Base-by-base conservation (phyloP, 208 protist species). In the Acanthamoeba triangularis region DNA sequence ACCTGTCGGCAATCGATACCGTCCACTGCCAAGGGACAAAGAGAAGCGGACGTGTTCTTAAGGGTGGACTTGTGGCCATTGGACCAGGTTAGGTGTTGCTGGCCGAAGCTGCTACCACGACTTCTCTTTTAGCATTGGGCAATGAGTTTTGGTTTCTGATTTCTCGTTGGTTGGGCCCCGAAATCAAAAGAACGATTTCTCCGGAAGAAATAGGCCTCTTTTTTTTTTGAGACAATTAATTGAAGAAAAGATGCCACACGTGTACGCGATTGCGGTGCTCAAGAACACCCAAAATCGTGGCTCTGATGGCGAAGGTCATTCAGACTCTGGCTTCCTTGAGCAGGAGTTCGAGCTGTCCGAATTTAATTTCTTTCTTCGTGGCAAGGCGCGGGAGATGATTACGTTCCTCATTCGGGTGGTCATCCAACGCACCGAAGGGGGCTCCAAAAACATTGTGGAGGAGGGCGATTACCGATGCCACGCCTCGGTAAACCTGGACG, bases 381-480 rank as follows among this genome's bases (percentile, higher is more conserved):
- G 63, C 20, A 72, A 91, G 47, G 65, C 25, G 35, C 23, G 52
- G 52, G 90, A 94, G 61, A 33, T 94, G 63, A 47, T 94, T 47
- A 94, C 59, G 13, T 94, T 94, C 67, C 52, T 94, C 61, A 33
- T 72, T 14, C 90, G 90, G 7, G n/a, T 56, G 25, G 90, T 94
- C 23, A 25, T 78, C 35, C 90, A 94, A 49, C 28, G 90, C n/a
- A 94, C 90, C 11, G 47, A 74, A 28, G 30, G 10, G 35, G 90
- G 90, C n/a, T 20, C 35, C 25, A 94, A 94, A 30, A 72, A 94
- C 44, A 35, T 94, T 11, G 67, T 94, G 11, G 90, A 94, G 35
- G 63, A 94, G 41, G 90, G 90, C 63, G 90, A 94, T 28, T 94
- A 94, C n/a, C 63, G 35, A n/a, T 80, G 59, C 90, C 90, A 94